Evolutionary conservation across 1,284 basidiomycete genomes (phyloP), one percentile per base, ranked within the genome.

Genomic region (Mycena citricolor): DNA sequence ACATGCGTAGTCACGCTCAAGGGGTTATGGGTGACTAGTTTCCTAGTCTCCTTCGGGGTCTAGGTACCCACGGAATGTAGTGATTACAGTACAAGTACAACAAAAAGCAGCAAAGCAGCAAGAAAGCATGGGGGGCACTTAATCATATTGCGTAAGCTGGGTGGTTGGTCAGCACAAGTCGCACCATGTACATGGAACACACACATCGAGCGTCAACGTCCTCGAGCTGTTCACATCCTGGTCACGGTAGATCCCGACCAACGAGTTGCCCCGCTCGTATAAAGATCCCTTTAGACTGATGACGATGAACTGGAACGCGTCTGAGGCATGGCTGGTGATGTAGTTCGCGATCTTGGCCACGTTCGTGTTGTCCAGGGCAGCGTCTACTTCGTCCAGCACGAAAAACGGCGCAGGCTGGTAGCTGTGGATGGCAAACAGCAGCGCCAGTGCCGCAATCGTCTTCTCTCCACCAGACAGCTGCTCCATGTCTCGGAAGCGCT

Each of bases 321-420:
- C 78, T 0, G 84, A 86, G 2, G 90, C 82, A 54, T 93, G 89
- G 14, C 77, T 69, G 3, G 86, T 79, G 50, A 95, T 92, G 63
- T 95, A 97, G 52, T 89, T 86, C 6, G 93, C 94, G 23, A 97
- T 83, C 63, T 93, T 91, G 28, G 90, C 86, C 2, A 97, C 94
- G 56, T 97, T 97, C 14, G 91, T 94, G 61, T 97, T 94, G 69
- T 97, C 94, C 24, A 99, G 74, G 0, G 97, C 95, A 1, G 97
- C 95, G 57, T 98, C 95, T 10, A 98, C 94, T 66, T 99, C 97
- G 63, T 99, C 97, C 16, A 99, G 75, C 10, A 99, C 95, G 63
- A 99, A 99, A 74, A 99, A 99, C 0, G 97, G 97, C 1, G 95
- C 93, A 1, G 97, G 97, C 63, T 95, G 94, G 65, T 92, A 99